These are phyloP conservation scores for Myxozyma udenii DNA, from an alignment of 805 yeast species.

Conservation along the genomic window DNA sequence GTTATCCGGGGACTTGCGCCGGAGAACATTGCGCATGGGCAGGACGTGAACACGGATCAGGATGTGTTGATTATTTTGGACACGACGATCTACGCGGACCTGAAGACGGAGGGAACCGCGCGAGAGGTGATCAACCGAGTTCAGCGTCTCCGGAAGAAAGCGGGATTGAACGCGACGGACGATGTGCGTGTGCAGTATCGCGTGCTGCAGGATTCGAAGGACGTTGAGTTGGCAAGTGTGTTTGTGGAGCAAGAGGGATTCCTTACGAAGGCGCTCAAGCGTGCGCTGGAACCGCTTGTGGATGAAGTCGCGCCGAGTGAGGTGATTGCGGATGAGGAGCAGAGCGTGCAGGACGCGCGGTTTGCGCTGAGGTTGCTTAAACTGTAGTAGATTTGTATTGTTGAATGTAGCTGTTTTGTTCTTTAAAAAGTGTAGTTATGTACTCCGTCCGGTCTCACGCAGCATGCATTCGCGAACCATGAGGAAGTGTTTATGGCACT, in stretches of 20 bases:
- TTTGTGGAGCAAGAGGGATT: slow-evolving; percentile 63
- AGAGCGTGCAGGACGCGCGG: slow-evolving; percentile 44
- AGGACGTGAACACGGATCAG: slow-evolving; percentile 81
- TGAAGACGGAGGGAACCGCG: slow-evolving; percentile 90
- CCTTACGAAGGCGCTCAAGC: slow-evolving; percentile 72
- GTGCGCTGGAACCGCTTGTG: slow-evolving; percentile 51
- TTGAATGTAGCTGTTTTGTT: too few relatives aligned
- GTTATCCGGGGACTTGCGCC: slow-evolving; percentile 79
- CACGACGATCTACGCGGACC: slow-evolving; percentile 78
- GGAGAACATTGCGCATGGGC: slow-evolving; percentile 59
- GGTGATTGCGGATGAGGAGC: slow-evolving; percentile 85
- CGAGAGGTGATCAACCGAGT: slow-evolving; percentile 96
- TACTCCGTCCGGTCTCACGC: too few relatives aligned
- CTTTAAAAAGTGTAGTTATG: too few relatives aligned
- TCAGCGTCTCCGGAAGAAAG: slow-evolving; percentile 95
- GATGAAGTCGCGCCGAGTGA: slow-evolving; percentile 42
- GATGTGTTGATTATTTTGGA: slow-evolving; percentile 90
- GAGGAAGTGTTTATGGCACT: too few relatives aligned
- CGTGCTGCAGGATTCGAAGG: slow-evolving; percentile 58
- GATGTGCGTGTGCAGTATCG: slow-evolving; percentile 85
- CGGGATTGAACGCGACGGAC: slow-evolving; percentile 90
- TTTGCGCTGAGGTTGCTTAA: slow-evolving; percentile 30
- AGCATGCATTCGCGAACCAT: too few relatives aligned
- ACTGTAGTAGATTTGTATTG: too few relatives aligned
- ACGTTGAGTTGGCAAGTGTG: slow-evolving; percentile 58